phyloP scores from a whole-genome alignment of 768 basidiomycete genomes.

The Boletus vermiculosoides region DNA sequence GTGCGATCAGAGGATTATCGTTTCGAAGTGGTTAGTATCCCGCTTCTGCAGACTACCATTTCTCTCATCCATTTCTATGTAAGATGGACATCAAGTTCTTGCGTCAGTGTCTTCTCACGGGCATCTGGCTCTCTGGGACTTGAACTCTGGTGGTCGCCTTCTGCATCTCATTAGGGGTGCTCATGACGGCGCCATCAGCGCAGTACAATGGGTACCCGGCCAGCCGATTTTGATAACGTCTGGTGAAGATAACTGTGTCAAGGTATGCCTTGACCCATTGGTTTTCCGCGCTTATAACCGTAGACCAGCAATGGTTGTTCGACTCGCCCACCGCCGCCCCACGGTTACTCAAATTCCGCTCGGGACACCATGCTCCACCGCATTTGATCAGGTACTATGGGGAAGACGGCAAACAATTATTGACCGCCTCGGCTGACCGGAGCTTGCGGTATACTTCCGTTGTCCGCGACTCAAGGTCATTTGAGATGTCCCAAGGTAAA shows the following conservation, averaged over 20 bases:
- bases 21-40: conserved; percentile 76
- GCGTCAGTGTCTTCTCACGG: conserved; percentile 86
- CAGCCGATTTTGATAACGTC: conserved; percentile 90
- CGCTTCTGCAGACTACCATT: not conserved
- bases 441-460: conserved; percentile 88
- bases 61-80: conserved; percentile 3
- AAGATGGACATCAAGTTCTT: conserved; percentile 86
- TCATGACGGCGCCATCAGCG: conserved; percentile 81
- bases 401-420: conserved; percentile 91
- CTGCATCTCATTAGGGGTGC: conserved; percentile 85
- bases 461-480: conserved; percentile 91
- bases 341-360: conserved; percentile 84
- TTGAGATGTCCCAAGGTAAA: conserved; percentile 90
- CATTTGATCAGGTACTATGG: conserved; percentile 94
- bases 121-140: conserved; percentile 91
- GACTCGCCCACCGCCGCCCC: conserved; percentile 88
- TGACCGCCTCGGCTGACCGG: conserved; percentile 88
- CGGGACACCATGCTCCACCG: conserved; percentile 89
- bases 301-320: conserved; percentile 90
- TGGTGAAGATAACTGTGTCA: conserved; percentile 93
- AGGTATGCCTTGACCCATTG: conserved; percentile 48
- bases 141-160: conserved; percentile 76
- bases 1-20: conserved; percentile 68
- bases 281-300: conserved; percentile 4
- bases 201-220: conserved; percentile 89